phyloP scores from a whole-genome alignment of 805 yeast species.

The Lipomyces mesembrius region DNA sequence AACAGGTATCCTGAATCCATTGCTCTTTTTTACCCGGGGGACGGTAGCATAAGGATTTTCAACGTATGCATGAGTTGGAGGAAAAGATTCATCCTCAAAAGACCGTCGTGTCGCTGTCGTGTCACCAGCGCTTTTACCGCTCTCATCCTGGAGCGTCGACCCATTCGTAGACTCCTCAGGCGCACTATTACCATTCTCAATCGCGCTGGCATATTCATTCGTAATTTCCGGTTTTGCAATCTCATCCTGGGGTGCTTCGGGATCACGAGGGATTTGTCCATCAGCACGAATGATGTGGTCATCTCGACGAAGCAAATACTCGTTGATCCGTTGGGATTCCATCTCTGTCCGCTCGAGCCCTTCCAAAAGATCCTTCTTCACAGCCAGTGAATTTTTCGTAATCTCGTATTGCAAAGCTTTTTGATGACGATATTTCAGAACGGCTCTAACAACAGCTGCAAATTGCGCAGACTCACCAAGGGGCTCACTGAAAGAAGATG shows the following conservation, averaged over 20 bases:
- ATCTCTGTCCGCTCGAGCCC: conserved; percentile 51
- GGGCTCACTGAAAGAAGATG: conserved; percentile 68
- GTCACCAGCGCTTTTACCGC: not conserved
- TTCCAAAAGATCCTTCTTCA: conserved; percentile 46
- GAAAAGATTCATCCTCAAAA: conserved; percentile 34
- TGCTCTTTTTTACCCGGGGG: conserved; percentile 41
- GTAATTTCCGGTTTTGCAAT: conserved; percentile 16
- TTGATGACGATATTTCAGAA: conserved; percentile 63
- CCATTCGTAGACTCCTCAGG: not conserved
- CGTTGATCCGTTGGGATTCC: conserved; percentile 52
- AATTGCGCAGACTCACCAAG: conserved; percentile 72
- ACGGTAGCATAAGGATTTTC: conserved; percentile 17
- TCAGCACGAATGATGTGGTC: not conserved
- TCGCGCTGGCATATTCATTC: conserved; percentile 22
- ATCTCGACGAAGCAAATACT: conserved; percentile 30
- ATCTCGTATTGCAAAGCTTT: conserved; percentile 60
- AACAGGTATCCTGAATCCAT: conserved; percentile 60
- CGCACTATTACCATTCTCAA: conserved; percentile 11
- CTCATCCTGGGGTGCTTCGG: conserved; percentile 16
- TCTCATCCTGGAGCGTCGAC: conserved; percentile 7
- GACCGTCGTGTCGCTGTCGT: conserved; percentile 1
- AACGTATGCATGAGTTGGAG: conserved; percentile 38
- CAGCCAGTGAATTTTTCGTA: conserved; percentile 48
- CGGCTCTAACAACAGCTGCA: conserved; percentile 60
- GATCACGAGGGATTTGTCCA: conserved; percentile 1